Evolutionary conservation across 2,329 filamentous ascomycete species (phyloP), one percentile per base, ranked within the genome.

Genomic region (Tolypocladium album): DNA sequence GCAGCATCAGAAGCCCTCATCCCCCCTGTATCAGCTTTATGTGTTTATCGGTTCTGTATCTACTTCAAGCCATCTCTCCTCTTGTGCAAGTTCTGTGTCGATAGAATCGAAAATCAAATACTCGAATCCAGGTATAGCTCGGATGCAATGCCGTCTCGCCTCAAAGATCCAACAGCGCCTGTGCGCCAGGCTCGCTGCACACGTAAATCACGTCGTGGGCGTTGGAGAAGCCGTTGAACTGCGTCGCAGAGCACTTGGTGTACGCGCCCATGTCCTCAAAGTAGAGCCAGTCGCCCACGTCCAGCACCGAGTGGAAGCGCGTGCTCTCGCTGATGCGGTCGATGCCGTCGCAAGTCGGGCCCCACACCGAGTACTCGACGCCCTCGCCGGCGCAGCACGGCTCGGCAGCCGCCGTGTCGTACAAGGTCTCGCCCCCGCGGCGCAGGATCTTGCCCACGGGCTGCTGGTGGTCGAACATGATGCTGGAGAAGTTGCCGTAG

Each of bases 181-280:
- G 82, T 36, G 92, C 94, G 55, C 90, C 93, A 24, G 89, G 83
- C 83, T 99, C 94, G 75, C 92, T 97, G 73, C 88, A 96, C 67
- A 97, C 88, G 72, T 97, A 97, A 65, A 97, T 87, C 64, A 95
- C 88, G 69, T 96, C 89, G 74, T 99, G 94, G 67, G 86, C 82
- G 75, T 97, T 90, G 59, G 87, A 89, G 77, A 97, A 99, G 64
- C 94, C 94, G 68, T 99, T 99, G 87, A 99, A 99, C 71, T 89
- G 87, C 60, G 94, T 99, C 64, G 94, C 93, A 62, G 92, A 97
- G 81, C 93, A 97, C 82, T 92, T 96, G 67, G 94, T 97, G 76
- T 99, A 99, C 31, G 94, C 93, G 59, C 94, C 94, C 94, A 99
- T 99, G 63, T 96, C 86, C 78, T 97, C 91, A 75, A 99, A 99